Evolutionary conservation across 768 basidiomycete genomes (phyloP).

Genomic region (Sporobolomyces roseus): DNA sequence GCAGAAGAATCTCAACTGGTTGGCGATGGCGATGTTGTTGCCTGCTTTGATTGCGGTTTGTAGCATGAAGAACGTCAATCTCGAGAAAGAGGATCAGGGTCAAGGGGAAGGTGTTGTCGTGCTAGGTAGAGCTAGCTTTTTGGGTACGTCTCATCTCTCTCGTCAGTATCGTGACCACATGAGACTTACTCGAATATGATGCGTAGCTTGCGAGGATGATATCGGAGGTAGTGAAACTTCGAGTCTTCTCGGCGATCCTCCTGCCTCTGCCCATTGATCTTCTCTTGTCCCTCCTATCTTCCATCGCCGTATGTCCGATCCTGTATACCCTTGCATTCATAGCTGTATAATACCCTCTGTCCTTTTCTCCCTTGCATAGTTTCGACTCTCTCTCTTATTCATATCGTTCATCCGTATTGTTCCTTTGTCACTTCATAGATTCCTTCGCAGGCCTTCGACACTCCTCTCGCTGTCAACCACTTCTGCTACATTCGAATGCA

Average conservation of each 20-base stretch:
- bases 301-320: not conserved
- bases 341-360: no score
- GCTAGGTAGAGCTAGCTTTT: constrained; percentile 31
- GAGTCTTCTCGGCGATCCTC: constrained; percentile 13
- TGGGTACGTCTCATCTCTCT: constrained; percentile 13
- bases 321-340: not conserved
- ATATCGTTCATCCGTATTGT: not conserved
- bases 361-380: not conserved
- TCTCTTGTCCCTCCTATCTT: no score
- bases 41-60: constrained; percentile 26
- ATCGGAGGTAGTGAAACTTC: constrained; percentile 15
- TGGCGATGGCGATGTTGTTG: constrained; percentile 37
- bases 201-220: constrained; percentile 25
- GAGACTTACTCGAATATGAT: not conserved
- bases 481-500: no score
- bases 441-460: not conserved
- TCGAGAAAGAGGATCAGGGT: constrained; percentile 30
- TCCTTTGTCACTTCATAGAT: no score
- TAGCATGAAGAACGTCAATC: constrained; percentile 29
- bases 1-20: constrained; percentile 35
- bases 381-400: not conserved
- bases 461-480: no score
- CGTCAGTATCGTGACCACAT: not conserved
- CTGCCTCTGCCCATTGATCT: not conserved
- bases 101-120: constrained; percentile 38